Percentiles rank a stretch among this genome's conserved stretches.
Conservation (phyloP, 1,139 yeast species). For the Pichiaceae sp. region DNA sequence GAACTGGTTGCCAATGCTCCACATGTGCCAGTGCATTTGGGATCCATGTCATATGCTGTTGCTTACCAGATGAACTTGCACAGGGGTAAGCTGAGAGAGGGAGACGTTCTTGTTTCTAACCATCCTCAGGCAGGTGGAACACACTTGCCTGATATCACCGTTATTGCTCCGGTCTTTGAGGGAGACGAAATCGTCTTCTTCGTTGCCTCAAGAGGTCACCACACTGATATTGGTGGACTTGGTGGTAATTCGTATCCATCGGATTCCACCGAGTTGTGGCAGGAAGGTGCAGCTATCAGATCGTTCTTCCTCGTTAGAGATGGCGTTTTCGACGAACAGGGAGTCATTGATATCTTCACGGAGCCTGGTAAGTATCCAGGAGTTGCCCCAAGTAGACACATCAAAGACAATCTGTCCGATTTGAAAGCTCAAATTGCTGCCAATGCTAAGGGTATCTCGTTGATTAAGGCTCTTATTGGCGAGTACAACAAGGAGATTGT, state of each 20-base stretch:
- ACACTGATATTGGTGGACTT: constrained; percentile 61
- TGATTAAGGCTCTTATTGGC: constrained; percentile 37
- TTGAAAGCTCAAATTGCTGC: constrained; percentile 64
- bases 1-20: constrained; percentile 59
- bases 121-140: constrained; percentile 59
- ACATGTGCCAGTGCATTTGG: constrained; percentile 55
- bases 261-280: constrained; percentile 48
- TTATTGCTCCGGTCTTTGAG: constrained; percentile 55
- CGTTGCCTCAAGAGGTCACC: constrained; percentile 62
- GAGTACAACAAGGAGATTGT: constrained; percentile 46
- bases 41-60: constrained; percentile 57
- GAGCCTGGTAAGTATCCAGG: constrained; percentile 49
- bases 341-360: constrained; percentile 33
- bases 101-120: constrained; percentile 50
- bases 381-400: constrained; percentile 52
- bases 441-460: constrained; percentile 51
- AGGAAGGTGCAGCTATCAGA: constrained; percentile 56
- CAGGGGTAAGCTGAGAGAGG: constrained; percentile 42
- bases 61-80: constrained; percentile 43
- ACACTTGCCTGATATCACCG: constrained; percentile 69
- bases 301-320: constrained; percentile 46
- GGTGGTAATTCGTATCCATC: constrained; percentile 65
- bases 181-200: constrained; percentile 40
- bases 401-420: constrained; percentile 54
- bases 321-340: constrained; percentile 47